Evolutionary conservation across 2,329 filamentous ascomycete genomes (phyloP), one percentile per base, ranked within the genome.

Genomic region (Ophiosphaerella narmari): DNA sequence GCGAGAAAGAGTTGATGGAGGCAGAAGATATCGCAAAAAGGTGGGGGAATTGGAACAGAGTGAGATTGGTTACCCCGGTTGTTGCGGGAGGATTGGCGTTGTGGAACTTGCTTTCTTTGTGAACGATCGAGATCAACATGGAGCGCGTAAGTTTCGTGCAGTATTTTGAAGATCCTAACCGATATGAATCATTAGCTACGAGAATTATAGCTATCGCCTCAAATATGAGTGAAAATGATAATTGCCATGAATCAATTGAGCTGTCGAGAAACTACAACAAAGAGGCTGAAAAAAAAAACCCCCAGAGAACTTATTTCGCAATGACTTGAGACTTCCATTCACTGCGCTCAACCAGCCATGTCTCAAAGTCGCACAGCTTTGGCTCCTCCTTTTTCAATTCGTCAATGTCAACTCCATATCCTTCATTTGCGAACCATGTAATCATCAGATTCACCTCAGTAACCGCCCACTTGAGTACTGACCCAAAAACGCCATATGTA

Each of bases 371-470:
- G 62, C 76, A 75, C 63, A 82, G 57, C 18, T 70, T 69, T 2
- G 76, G 75, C 64, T 82, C 71, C 52, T 74, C 65, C 51, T 68
- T 68, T 65, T 65, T 76, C 57, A 79, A 49, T 44, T 63, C 70
- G 18, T 52, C 32, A 44, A 83, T 72, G 62, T 83, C 75, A 5
- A 73, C 78, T 7, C 68, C 70, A 59, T 77, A 83, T 0, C 79
- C 80, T 18, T 75, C 72, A 7, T 74, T 69, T 39, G 67, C 66
- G 50, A 82, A 82, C 80, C 80, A 83, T n/a, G 70, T 67, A 39
- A 79, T 75, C 78, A 82, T 82, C 8, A 67, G 37, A 7, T 73
- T 74, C 33, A 80, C 31, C 46, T 81, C 79, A 12, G 72, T 73
- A 12, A 79, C 62, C 32, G 67, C 58, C 57, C 66, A 75, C 69